These are phyloP conservation scores for Rhizomucor pusillus DNA, from an alignment of 371 early-diverging fungal species.

Conservation along the genomic window DNA sequence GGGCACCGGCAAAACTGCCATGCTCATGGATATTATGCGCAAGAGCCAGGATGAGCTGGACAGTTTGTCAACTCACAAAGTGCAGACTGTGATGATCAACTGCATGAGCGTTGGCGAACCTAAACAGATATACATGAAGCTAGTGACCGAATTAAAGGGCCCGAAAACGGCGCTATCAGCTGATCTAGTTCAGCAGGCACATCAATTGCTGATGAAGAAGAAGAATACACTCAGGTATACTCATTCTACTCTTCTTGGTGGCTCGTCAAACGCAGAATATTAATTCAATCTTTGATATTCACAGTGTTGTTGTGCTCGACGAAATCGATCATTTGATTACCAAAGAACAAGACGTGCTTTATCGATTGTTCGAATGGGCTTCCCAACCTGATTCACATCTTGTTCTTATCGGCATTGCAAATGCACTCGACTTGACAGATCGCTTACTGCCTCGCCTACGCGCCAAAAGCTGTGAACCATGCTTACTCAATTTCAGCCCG, in stretches of 20 bases:
- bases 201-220: conserved; percentile 31
- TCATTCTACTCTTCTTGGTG: conserved; percentile 1
- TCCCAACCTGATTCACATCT: conserved; percentile 60
- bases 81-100: conserved; percentile 68
- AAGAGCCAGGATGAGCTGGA: conserved; percentile 26
- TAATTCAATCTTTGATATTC: conserved; percentile 1
- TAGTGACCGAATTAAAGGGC: conserved; percentile 53
- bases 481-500: conserved; percentile 81
- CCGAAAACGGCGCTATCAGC: conserved; percentile 13
- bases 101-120: conserved; percentile 84
- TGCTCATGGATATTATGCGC: conserved; percentile 64
- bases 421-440: conserved; percentile 89
- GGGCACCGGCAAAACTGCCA: conserved; percentile 95
- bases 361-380: conserved; percentile 86
- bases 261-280: neutral
- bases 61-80: conserved; percentile 25
- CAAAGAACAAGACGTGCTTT: conserved; percentile 79
- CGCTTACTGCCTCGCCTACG: conserved; percentile 85
- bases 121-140: conserved; percentile 59
- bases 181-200: conserved; percentile 36
- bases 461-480: conserved; percentile 79
- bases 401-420: conserved; percentile 93
- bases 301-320: conserved; percentile 81
- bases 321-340: conserved; percentile 90
- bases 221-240: conserved; percentile 45